Evolutionary conservation across 129 eudicot species (phyloP), one percentile per base, ranked within the genome.

Genomic region (Flaveria robusta): DNA sequence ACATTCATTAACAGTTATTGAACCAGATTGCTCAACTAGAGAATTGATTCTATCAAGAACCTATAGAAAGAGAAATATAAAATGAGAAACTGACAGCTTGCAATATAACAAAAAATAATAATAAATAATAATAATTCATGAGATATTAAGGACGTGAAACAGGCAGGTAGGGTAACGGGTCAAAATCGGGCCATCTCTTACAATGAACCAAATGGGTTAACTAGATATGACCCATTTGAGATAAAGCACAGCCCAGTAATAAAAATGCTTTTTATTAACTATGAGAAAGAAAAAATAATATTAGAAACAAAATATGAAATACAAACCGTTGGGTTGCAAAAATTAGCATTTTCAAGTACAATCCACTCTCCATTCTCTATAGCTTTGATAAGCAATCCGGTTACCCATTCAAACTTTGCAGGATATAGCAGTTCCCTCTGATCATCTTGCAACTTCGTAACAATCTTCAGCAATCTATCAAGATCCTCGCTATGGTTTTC

Each of bases 11-110:
- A 95, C 86, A 39, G 94, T 95, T 45, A 95, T 95, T 24, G 92
- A 91, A 51, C 99, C 99, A n/a, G 96, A 84, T 54, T 90, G 96
- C 77, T 95, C 99, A 71, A 88, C 99, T 70, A 95, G 88, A 29
- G 99, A 95, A 76, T 95, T 95, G 34, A 95, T 91, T 85, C 99
- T 84, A 77, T 95, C 99, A 84, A 95, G 99, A 86, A 95, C 97
- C 99, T 94, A 77, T 59, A 81, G 20, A 37, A 42, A 78, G 66
- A 68, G 67, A 43, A 18, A 56, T 14, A 55, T 14, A 24, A 39
- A 45, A 64, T 26, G 31, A 66, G 24, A 76, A n/a, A 29, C 39
- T 23, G 6, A 41, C 23, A 70, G 81, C 43, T 70, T 70, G 34
- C 41, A 26, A 41, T 15, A 22, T 64, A 4, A 34, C 7, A 34